Evolutionary conservation across 2,329 filamentous ascomycete species (phyloP), one percentile per base, ranked within the genome.

Genomic region (Fusarium aywerte): DNA sequence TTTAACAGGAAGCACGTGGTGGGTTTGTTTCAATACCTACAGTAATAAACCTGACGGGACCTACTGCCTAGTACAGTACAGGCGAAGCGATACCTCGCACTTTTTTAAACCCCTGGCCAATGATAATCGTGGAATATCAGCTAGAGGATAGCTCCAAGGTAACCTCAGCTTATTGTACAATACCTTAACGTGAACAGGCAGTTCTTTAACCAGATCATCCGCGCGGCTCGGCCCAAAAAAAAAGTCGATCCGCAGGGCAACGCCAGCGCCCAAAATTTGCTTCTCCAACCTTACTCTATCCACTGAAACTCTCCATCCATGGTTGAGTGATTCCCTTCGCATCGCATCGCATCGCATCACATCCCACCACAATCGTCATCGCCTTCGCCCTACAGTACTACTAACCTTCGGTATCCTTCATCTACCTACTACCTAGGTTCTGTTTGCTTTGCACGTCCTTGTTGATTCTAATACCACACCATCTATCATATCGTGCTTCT

Each of bases 161-260:
- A 48, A 64, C 61, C 61, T 62, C 47, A 62, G 52, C 61, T 65
- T 60, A n/a, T n/a, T n/a, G n/a, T n/a, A n/a, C n/a, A n/a, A n/a
- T n/a, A 58, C 62, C 52, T 58, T 40, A 59, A 67, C 64, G 64
- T 65, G 53, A 63, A 62, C 50, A 63, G 58, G 61, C 59, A 67
- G 49, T 65, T 43, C 50, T 56, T 58, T 48, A 36, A 23, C 53
- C 53, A 52, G 65, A 68, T 68, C 65, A 68, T 65, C 65, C 66
- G 47, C 65, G 65, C 65, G 65, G 65, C 65, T 68, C 65, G 65
- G 65, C 61, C 65, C 65, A 68, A 67, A 56, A 60, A 68, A 56
- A 60, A 68, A 59, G 47, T 50, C 65, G 65, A 68, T 68, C 65
- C 65, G 55, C 65, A 53, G 39, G 36, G 39, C 38, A 53, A 39